phyloP scores from a whole-genome alignment of 257 asterid species.

The Nicotiana obtusifolia region DNA sequence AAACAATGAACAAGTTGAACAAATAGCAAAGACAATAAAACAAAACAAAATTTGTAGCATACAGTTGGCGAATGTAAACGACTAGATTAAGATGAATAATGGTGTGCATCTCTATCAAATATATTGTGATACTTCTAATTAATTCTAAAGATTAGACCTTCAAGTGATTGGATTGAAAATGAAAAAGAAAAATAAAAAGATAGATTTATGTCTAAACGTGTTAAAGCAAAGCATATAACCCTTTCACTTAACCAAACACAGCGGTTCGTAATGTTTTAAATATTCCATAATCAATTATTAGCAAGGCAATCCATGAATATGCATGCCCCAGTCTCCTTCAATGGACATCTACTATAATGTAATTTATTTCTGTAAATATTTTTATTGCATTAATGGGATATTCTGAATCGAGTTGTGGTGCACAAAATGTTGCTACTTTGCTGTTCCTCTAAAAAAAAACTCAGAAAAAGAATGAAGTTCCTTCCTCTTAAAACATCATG shows the following conservation, averaged over 20 bases:
- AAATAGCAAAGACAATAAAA: too few species aligned
- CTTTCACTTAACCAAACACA: neutral
- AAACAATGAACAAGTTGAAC: too few species aligned
- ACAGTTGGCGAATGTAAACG: too few species aligned
- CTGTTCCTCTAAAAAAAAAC: neutral
- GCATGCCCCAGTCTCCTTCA: conserved; percentile 6
- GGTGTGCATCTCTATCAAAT: neutral
- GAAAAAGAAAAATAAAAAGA: neutral
- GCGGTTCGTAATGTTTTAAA: neutral
- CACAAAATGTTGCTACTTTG: neutral
- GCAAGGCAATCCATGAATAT: conserved; percentile 3
- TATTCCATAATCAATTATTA: neutral
- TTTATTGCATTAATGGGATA: neutral
- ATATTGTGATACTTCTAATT: neutral
- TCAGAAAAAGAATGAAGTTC: neutral
- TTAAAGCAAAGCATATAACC: neutral
- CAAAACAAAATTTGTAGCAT: too few species aligned
- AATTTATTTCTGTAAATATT: neutral
- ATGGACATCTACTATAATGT: neutral
- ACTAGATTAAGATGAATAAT: too few species aligned
- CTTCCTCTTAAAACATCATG: neutral
- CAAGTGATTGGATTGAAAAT: neutral
- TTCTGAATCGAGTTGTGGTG: neutral
- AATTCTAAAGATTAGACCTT: neutral
- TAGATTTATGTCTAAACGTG: neutral